A percentile compares a stretch with the other conserved stretches of the same genome.
Conservation (phyloP, 2,329 filamentous ascomycete genomes). For the Colletotrichum trifolii region DNA sequence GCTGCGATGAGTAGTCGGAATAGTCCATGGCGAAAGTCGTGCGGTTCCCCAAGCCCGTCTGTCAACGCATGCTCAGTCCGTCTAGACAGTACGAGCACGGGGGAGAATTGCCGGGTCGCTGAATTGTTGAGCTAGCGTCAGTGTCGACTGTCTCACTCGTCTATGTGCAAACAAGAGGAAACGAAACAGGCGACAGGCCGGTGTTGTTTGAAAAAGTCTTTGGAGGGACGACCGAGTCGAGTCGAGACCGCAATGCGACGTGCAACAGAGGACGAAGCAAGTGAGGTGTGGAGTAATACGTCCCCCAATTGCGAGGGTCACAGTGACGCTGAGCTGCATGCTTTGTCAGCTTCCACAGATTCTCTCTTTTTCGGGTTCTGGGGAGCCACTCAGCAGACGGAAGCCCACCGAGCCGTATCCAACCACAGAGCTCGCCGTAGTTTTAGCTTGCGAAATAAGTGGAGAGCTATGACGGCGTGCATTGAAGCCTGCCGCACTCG, state of each 20-base stretch:
- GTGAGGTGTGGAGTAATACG: constrained; percentile 25
- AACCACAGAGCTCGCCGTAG: constrained; percentile 25
- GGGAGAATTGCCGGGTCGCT: neutral
- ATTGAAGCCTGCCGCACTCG: constrained; percentile 34
- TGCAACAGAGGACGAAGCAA: constrained; percentile 11
- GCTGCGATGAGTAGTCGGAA: constrained; percentile 51
- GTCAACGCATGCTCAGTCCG: constrained; percentile 32
- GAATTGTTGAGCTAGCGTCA: neutral
- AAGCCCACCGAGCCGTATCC: neutral
- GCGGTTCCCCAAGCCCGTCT: constrained; percentile 30
- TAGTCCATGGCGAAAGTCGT: constrained; percentile 33
- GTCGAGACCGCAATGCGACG: constrained; percentile 28
- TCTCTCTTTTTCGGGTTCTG: constrained; percentile 1
- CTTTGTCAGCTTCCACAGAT: constrained; percentile 31
- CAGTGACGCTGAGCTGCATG: constrained; percentile 22
- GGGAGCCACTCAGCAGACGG: constrained; percentile 4
- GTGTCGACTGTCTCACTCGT: neutral
- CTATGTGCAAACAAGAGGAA: constrained; percentile 4
- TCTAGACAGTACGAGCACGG: constrained; percentile 13
- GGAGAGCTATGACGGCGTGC: constrained; percentile 38
- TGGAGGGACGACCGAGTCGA: constrained; percentile 21
- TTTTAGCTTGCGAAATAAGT: constrained; percentile 31
- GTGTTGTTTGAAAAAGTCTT: constrained; percentile 22
- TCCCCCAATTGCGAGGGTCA: constrained; percentile 24
- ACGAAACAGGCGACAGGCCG: constrained; percentile 8